Evolutionary conservation across 2,329 filamentous ascomycete species (phyloP).

Genomic region (Aspergillus nomiae): DNA sequence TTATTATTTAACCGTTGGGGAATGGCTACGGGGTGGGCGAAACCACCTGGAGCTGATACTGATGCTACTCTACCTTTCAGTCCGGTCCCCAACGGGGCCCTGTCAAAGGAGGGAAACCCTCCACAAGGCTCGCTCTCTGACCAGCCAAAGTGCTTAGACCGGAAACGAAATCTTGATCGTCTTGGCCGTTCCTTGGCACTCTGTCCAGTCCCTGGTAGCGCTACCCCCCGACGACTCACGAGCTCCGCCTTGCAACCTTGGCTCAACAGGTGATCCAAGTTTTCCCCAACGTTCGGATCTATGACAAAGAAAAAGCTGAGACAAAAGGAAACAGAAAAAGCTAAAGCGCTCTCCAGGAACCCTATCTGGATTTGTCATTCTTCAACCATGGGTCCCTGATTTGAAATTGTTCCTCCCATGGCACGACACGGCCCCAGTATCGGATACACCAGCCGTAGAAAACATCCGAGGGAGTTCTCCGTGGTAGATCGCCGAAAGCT

Average conservation of each 20-base stretch:
- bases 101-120: neutral
- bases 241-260: neutral
- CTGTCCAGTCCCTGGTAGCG: neutral
- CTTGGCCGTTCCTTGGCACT: slow-evolving; percentile 10
- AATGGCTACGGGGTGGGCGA: neutral
- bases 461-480: neutral
- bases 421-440: neutral
- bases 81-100: neutral
- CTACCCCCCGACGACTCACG: neutral
- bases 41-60: neutral
- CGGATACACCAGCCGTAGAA: neutral
- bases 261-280: slow-evolving; percentile 1
- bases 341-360: neutral
- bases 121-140: neutral
- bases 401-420: slow-evolving; percentile 10
- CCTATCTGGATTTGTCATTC: slow-evolving; percentile 6
- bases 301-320: neutral
- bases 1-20: slow-evolving; percentile 3
- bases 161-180: slow-evolving; percentile 17
- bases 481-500: neutral
- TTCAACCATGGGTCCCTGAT: slow-evolving; percentile 8
- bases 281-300: neutral
- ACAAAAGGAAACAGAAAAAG: neutral
- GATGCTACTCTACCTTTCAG: neutral
- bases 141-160: neutral